phyloP scores from a whole-genome alignment of 75 land plant genomes.

The Picea glauca region DNA sequence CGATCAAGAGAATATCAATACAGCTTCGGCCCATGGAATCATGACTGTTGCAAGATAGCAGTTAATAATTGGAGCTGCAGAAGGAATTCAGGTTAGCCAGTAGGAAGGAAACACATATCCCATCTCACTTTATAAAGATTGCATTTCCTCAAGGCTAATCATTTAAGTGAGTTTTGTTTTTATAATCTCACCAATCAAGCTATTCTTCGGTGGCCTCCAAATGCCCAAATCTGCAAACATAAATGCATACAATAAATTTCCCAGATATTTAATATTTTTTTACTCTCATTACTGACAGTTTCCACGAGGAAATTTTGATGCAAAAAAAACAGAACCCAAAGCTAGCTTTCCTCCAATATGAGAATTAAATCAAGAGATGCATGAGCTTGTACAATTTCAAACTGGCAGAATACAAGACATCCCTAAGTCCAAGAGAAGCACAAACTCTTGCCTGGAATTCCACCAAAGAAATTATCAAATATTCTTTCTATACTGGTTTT shows the following conservation, averaged over 20 bases:
- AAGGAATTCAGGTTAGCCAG: background rate
- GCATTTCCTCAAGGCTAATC: too few relatives aligned
- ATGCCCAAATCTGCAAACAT: constrained; percentile 45
- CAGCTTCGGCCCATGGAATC: background rate
- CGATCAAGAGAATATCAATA: background rate
- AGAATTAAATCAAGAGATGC: background rate
- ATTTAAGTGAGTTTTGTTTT: too few relatives aligned
- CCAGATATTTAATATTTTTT: background rate
- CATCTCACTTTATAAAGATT: too few relatives aligned
- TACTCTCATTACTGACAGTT: background rate
- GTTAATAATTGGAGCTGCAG: background rate
- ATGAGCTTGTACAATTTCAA: background rate
- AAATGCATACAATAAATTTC: background rate
- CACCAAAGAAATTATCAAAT: background rate
- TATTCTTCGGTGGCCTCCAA: constrained; percentile 39
- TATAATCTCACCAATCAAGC: background rate
- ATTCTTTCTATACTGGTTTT: background rate
- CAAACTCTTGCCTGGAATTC: background rate
- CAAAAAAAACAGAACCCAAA: background rate
- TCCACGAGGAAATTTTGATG: background rate
- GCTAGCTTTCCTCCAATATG: background rate
- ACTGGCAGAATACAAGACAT: background rate
- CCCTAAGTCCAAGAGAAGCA: background rate
- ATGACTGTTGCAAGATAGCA: background rate
- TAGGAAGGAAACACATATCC: too few relatives aligned